Conservation (phyloP, 805 yeast species). For the Torulaspora microellipsoides region DNA sequence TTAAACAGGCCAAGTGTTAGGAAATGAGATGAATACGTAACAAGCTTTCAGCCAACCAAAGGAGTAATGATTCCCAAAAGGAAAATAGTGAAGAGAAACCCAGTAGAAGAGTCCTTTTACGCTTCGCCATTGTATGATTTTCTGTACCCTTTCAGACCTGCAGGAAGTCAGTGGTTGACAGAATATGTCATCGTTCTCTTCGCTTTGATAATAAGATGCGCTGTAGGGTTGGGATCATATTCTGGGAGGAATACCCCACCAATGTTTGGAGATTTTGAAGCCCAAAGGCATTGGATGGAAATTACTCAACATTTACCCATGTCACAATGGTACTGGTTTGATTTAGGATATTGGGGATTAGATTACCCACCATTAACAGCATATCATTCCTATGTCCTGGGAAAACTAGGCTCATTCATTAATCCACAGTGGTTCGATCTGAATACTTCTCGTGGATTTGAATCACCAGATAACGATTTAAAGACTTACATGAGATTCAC, state of each 20-base stretch:
- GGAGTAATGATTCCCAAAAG: constrained; percentile 1
- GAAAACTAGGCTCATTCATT: constrained; percentile 61
- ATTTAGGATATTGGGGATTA: constrained; percentile 89
- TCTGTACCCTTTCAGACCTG: constrained; percentile 70
- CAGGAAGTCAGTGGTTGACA: constrained; percentile 88
- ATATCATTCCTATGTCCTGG: constrained; percentile 78
- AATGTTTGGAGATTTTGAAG: constrained; percentile 93
- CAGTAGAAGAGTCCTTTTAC: constrained; percentile 35
- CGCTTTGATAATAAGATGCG: constrained; percentile 72
- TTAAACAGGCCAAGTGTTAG: no score
- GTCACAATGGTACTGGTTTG: constrained; percentile 81
- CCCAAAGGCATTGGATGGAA: constrained; percentile 98
- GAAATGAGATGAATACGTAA: neutral
- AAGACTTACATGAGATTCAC: constrained; percentile 84
- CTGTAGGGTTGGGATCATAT: constrained; percentile 83
- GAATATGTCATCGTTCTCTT: constrained; percentile 68
- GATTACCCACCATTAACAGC: constrained; percentile 98
- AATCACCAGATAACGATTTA: constrained; percentile 46
- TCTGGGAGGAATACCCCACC: constrained; percentile 74
- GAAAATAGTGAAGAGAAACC: constrained; percentile 3
- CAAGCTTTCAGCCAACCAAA: neutral
- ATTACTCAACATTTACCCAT: constrained; percentile 73
- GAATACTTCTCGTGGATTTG: constrained; percentile 70
- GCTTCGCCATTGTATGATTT: constrained; percentile 74
- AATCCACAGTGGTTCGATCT: constrained; percentile 73